Base-by-base conservation (phyloP, 305 asterid genomes). In the Fraxinus xanthoxyloides region DNA sequence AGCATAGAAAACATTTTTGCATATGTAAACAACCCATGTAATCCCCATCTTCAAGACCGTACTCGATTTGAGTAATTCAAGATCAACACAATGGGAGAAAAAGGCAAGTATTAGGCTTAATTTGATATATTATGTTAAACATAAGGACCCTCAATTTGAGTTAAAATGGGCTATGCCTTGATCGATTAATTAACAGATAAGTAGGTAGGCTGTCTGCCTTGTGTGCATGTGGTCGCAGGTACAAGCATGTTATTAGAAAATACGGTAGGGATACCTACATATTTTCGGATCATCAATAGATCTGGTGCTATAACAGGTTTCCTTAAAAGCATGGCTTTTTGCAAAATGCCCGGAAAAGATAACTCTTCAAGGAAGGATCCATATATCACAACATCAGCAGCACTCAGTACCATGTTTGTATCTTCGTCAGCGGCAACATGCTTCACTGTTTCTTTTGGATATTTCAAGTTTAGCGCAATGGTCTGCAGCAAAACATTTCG, bases 301-400 rank as follows among this genome's bases (percentile, higher is more conserved):
- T 93, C 95, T 7, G 99, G 98, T 63, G 98, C 97, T 72, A 97
- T 82, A 77, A 92, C 81, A 77, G 97, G 97, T 84, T 95, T 97
- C 92, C 83, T 93, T 0, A 89, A 86, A 84, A 92, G 90, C 99
- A 97, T 92, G 77, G 99, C 93, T 89, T 89, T 95, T 79, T 90
- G 91, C 92, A 95, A 88, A 84, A 88, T 87, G 80, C 83, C 89
- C 1, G 99, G 98, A 89, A 97, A 94, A 75, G 94, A 85, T 65
- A 84, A 92, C 83, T 90, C 97, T 59, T 95, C 98, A 7, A 86
- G 92, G 85, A 97, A 93, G 63, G 99, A 92, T 81, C 98, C 94
- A 82, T 95, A 95, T 82, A 97, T 89, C 84, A 92, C 97, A 81
- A 93, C 81, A 89, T 93, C 97, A 77, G 94, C 93, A 80, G 63